A percentile compares a stretch with the other conserved stretches of the same genome.
Conservation (phyloP, 768 basidiomycete species). For the Suillus spraguei region DNA sequence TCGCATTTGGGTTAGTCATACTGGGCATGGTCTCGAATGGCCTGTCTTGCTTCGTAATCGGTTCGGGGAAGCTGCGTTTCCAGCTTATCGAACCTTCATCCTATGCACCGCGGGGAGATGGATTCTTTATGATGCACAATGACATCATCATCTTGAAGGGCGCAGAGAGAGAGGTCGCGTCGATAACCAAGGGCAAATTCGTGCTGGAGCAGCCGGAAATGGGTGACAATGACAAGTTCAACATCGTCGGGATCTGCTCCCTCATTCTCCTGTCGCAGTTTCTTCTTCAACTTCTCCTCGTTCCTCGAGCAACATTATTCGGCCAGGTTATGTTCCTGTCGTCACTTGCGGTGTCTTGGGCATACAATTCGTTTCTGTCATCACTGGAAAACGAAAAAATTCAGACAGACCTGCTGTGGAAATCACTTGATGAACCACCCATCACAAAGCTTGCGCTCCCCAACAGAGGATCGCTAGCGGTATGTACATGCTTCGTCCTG, state of each 20-base stretch:
- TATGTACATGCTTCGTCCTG: slow-evolving; percentile 19
- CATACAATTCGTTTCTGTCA: slow-evolving; percentile 32
- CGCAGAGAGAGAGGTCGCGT: slow-evolving; percentile 27
- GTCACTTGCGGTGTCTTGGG: slow-evolving; percentile 36
- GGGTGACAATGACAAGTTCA: slow-evolving; percentile 1
- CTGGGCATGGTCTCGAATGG: slow-evolving; percentile 38
- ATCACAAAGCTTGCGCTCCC: slow-evolving; percentile 17
- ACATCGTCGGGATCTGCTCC: slow-evolving; percentile 26
- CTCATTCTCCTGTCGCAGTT: slow-evolving; percentile 32
- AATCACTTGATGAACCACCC: slow-evolving; percentile 16
- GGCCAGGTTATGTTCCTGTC: slow-evolving; percentile 39
- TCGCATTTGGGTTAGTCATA: slow-evolving; percentile 31
- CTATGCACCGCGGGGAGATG: slow-evolving; percentile 29
- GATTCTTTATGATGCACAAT: slow-evolving; percentile 23
- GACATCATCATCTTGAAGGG: slow-evolving; percentile 32
- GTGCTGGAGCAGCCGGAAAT: slow-evolving; percentile 17
- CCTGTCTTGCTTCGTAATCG: slow-evolving; percentile 31
- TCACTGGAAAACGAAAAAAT: slow-evolving; percentile 31
- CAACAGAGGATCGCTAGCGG: slow-evolving; percentile 22
- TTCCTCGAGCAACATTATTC: slow-evolving; percentile 34
- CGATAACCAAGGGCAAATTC: slow-evolving; percentile 32
- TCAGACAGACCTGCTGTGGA: slow-evolving; percentile 25
- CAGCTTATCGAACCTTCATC: slow-evolving; percentile 17
- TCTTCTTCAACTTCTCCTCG: slow-evolving; percentile 33
- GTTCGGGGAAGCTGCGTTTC: slow-evolving; percentile 26